Percentiles rank a stretch among this genome's conserved stretches.
phyloP scores from a whole-genome alignment of 2,329 filamentous ascomycete genomes.

The Neodidymelliopsis sp. region DNA sequence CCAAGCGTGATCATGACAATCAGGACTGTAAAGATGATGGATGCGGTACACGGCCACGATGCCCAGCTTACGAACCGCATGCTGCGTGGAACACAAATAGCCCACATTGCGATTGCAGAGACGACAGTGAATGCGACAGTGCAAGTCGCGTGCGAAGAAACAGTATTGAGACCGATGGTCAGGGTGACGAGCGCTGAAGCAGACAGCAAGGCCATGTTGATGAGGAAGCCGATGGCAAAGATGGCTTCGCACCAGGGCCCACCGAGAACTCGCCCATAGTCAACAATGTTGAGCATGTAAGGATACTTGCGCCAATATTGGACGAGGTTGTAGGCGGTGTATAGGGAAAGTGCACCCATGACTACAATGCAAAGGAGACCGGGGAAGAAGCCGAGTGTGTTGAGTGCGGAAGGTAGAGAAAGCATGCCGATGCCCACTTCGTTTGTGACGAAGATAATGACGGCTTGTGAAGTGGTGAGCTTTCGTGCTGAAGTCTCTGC shows the following conservation, averaged over 20 bases:
- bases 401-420: slow-evolving; percentile 35
- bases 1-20: slow-evolving; percentile 40
- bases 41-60: slow-evolving; percentile 36
- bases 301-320: slow-evolving; percentile 42
- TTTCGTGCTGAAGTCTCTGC: slow-evolving; percentile 24
- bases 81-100: slow-evolving; percentile 35
- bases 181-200: slow-evolving; percentile 39
- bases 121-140: slow-evolving; percentile 37
- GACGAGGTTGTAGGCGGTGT: slow-evolving; percentile 40
- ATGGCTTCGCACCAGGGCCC: slow-evolving; percentile 37
- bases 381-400: slow-evolving; percentile 37
- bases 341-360: slow-evolving; percentile 36
- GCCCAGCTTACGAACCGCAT: slow-evolving; percentile 41
- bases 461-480: slow-evolving; percentile 36
- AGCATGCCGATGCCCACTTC: slow-evolving; percentile 43
- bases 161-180: slow-evolving; percentile 38
- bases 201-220: slow-evolving; percentile 41
- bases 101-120: slow-evolving; percentile 36
- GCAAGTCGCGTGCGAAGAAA: slow-evolving; percentile 38
- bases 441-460: slow-evolving; percentile 42
- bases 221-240: slow-evolving; percentile 35
- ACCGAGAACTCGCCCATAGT: slow-evolving; percentile 38
- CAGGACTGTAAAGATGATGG: slow-evolving; percentile 31
- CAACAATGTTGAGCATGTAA: slow-evolving; percentile 41
- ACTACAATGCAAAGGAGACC: slow-evolving; percentile 34